Base-by-base conservation (phyloP, 2,329 filamentous ascomycete genomes). In the Beauveria asiatica region DNA sequence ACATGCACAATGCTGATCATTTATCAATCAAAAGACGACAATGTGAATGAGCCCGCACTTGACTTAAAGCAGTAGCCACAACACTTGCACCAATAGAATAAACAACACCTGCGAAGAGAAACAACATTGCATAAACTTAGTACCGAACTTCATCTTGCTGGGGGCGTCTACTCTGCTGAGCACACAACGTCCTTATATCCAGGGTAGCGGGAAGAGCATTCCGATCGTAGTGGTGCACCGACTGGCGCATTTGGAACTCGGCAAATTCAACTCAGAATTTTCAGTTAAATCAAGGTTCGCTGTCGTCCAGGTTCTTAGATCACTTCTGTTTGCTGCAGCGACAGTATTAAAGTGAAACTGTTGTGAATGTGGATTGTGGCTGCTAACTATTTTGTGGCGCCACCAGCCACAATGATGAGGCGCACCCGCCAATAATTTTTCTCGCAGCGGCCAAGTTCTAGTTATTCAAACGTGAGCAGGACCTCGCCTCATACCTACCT, bases 401-500 rank as follows among this genome's bases (percentile, higher is more conserved):
- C 63, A 65, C 60, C 58, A 61, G 62, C 61, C 58, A 67, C 58
- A 66, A 17, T 17, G 10, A 0, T 52, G 49, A 39, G 41, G 57
- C 57, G 57, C 49, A 59, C n/a, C 25, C 7, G 13, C 39, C 16
- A 17, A 5, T 17, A 53, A 39, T 61, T 61, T 61, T 57, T 57
- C 25, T 44, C 25, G 3, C 16, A 23, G 5, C 16, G 23, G 19
- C 45, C 3, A 19, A 45, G 46, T 30, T 25, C 9, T 30, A n/a
- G n/a, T n/a, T n/a, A 30, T 6, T 49, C 39, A 49, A 53, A 53
- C 17, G 37, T 25, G 19, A 46, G 49, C 41, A 53, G 49, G 57
- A 45, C 57, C 49, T 48, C 30, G 44, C 52, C 59, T 61, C 46
- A 46, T 30, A 25, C 59, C 37, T 53, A 39, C 53, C 52, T 57